These are phyloP conservation scores for Aegilops speltoides DNA, from an alignment of 176 grass and related monocot genomes.

Conservation along the genomic window DNA sequence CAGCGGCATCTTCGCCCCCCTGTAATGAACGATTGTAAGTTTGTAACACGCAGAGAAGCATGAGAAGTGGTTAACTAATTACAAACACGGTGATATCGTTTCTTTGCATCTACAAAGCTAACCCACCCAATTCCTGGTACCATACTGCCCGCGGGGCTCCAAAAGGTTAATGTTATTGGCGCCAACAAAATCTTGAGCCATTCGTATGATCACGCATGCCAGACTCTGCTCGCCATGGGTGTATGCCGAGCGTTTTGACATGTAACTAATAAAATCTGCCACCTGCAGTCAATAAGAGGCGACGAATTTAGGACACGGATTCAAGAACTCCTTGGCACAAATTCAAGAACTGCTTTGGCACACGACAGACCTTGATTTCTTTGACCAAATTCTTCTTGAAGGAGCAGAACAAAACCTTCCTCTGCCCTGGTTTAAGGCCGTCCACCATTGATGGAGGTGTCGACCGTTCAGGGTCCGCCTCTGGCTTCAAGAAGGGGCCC, in stretches of 20 bases:
- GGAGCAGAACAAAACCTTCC: conserved; percentile 80
- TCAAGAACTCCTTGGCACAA: neutral
- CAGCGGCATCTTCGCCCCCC: conserved; percentile 89
- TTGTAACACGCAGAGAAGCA: neutral
- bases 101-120: neutral
- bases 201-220: conserved; percentile 54
- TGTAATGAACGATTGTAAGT: conserved; percentile 22
- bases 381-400: conserved; percentile 82
- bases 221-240: conserved; percentile 80
- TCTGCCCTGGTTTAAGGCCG: conserved; percentile 82
- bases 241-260: conserved; percentile 85
- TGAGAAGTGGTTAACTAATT: neutral
- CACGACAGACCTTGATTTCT: conserved; percentile 57
- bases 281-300: conserved; percentile 41
- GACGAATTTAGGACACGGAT: neutral
- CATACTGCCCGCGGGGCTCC: conserved; percentile 68
- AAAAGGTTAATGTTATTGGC: conserved; percentile 87
- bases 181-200: conserved; percentile 93
- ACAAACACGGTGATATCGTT: neutral
- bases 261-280: conserved; percentile 85
- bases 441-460: conserved; percentile 89
- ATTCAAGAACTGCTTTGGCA: neutral
- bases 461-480: conserved; percentile 62
- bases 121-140: conserved; percentile 54
- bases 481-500: conserved; percentile 60